Evolutionary conservation across 768 basidiomycete genomes (phyloP).

Genomic region (Boletus rubescentipes): DNA sequence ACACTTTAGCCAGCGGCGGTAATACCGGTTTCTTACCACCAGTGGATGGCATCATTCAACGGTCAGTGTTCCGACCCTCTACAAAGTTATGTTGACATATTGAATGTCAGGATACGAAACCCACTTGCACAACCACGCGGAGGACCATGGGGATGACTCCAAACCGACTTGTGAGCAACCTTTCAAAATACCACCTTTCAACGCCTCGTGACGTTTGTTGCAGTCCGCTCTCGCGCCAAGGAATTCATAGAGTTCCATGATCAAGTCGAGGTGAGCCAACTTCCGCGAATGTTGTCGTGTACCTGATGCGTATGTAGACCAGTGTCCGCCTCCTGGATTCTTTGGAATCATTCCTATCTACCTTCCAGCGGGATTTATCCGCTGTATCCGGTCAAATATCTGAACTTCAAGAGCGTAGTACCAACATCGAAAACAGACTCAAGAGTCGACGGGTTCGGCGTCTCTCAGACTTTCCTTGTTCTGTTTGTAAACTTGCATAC

Average conservation of each 20-base stretch:
- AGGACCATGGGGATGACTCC: background rate
- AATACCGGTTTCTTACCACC: background rate
- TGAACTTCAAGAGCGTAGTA: constrained; percentile 86
- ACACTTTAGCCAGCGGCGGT: background rate
- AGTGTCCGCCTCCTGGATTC: constrained; percentile 85
- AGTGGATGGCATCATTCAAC: constrained; percentile 10
- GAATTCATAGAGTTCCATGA: constrained; percentile 90
- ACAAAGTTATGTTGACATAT: background rate
- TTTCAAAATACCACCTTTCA: background rate
- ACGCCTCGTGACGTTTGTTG: background rate
- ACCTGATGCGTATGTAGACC: constrained; percentile 49
- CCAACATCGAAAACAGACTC: constrained; percentile 84
- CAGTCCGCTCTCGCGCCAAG: constrained; percentile 43
- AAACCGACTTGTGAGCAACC: constrained; percentile 17
- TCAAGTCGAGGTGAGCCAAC: constrained; percentile 70
- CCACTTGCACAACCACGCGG: background rate
- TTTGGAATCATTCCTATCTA: constrained; percentile 87
- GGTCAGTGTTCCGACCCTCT: constrained; percentile 1
- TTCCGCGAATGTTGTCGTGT: background rate
- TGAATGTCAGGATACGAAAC: constrained; percentile 7
- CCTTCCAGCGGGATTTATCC: constrained; percentile 92
- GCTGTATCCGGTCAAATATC: constrained; percentile 96
- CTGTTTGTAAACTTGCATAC: constrained; percentile 4
- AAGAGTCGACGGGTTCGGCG: constrained; percentile 76
- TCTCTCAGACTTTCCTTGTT: background rate